Conservation (phyloP, 441 rosid species). For the Brassica hybrid region DNA sequence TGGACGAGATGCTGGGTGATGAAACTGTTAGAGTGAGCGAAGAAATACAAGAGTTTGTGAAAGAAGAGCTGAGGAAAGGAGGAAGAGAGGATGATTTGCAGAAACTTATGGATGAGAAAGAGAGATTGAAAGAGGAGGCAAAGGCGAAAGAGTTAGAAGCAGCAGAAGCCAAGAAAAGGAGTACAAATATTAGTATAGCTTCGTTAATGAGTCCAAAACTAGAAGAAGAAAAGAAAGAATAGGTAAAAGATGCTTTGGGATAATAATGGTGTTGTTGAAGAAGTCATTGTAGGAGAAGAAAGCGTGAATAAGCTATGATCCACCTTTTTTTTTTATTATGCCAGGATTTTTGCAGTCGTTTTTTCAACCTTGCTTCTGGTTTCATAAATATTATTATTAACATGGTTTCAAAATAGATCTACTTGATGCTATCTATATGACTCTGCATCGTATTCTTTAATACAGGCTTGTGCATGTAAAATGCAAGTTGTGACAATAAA, state of each 20-base stretch:
- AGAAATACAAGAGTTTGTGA: conserved; percentile 77
- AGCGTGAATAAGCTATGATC: too few relatives aligned
- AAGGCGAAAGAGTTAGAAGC: conserved; percentile 76
- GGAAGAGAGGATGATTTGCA: conserved; percentile 79
- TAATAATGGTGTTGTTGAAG: conserved; percentile 43
- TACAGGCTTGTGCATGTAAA: not conserved
- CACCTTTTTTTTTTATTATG: too few relatives aligned
- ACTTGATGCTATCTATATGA: not conserved
- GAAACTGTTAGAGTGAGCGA: conserved; percentile 58
- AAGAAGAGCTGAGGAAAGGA: conserved; percentile 65
- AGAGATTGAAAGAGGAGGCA: conserved; percentile 86
- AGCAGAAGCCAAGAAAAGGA: conserved; percentile 77
- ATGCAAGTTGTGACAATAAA: not conserved
- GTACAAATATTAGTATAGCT: conserved; percentile 57
- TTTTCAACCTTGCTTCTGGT: too few relatives aligned
- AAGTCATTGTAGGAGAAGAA: conserved; percentile 23
- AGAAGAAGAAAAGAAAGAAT: conserved; percentile 11
- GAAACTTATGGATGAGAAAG: conserved; percentile 84
- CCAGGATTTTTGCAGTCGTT: not conserved
- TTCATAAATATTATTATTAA: too few relatives aligned
- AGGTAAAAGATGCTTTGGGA: conserved; percentile 48
- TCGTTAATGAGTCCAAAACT: conserved; percentile 53
- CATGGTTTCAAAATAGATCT: not conserved
- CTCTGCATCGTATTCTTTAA: not conserved
- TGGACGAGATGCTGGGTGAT: conserved; percentile 72